Base-by-base conservation (phyloP, 2,329 filamentous ascomycete genomes). In the Fusarium succisae region DNA sequence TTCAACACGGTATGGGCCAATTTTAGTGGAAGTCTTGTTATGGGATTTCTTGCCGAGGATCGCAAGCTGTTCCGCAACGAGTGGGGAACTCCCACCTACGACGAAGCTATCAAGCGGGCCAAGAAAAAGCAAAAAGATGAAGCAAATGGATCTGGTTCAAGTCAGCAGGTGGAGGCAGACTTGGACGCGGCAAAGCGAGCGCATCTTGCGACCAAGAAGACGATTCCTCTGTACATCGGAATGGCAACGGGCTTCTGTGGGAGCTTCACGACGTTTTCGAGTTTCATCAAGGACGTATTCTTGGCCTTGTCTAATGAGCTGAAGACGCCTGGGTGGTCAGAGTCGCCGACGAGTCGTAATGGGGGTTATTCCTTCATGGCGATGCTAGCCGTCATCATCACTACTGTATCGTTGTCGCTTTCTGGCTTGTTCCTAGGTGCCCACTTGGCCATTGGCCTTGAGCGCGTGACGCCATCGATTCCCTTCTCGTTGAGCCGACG, bases 1-100 rank as follows among this genome's bases (percentile, higher is more conserved):
- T 95, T 94, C 63, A 88, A 90, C 57, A 91, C 93, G 5, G 83
- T 97, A 28, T 98, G 96, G 96, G 92, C 95, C 69, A 98, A 98
- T 78, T 92, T 98, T 53, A 90, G 87, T 4, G 96, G 96, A 4
- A 93, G 93, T 63, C 80, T 97, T 1, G 75, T 97, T 66, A 93
- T 98, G 90, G 96, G 96, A 6, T 97, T 97, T 79, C 87, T 98
- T 6, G 84, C 89, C 15, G 94, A 98, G 82, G 94, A 98, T 78
- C 87, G 90, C 70, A 91, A 88, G 76, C 84, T 97, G 12, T 97
- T 97, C 80, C 89, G 88, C 37, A 83, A 90, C 66, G 91, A 93
- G 83, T 92, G 89, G 89, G 90, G 89, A 14, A 82, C 80, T 13
- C 79, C 82, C 17, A 82, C 78, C 9, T 85, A 84, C 63, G 80